Conservation (phyloP, 2,329 filamentous ascomycete species). For the Tolypocladium amazonense region DNA sequence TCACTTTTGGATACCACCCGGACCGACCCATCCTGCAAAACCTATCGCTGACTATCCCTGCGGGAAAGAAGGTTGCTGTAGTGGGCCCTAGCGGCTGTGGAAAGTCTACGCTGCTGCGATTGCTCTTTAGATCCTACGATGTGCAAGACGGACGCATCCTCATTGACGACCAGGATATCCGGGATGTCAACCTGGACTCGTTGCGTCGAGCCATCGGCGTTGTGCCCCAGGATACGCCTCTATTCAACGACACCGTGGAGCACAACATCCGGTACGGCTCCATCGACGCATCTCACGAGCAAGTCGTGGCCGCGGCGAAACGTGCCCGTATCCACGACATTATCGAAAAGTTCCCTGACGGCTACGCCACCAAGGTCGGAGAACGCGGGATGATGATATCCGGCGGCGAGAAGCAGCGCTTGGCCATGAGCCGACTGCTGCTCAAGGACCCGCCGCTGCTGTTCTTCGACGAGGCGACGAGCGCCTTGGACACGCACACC, state of each 20-base stretch:
- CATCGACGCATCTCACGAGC: conserved; percentile 61
- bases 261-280: conserved; percentile 94
- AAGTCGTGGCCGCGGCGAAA: conserved; percentile 67
- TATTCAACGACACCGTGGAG: conserved; percentile 94
- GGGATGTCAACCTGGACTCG: conserved; percentile 70
- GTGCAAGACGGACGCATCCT: conserved; percentile 74
- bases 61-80: conserved; percentile 90
- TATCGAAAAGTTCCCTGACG: conserved; percentile 70
- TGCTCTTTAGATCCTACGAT: conserved; percentile 93
- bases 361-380: conserved; percentile 83
- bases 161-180: conserved; percentile 88
- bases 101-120: conserved; percentile 83
- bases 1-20: conserved; percentile 82
- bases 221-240: conserved; percentile 89
- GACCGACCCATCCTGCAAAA: conserved; percentile 82
- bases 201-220: conserved; percentile 82
- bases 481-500: conserved; percentile 84
- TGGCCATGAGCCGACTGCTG: conserved; percentile 73
- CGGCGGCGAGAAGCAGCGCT: conserved; percentile 83
- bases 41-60: conserved; percentile 78
- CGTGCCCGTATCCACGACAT: conserved; percentile 79
- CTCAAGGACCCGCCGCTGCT: conserved; percentile 83
- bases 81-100: conserved; percentile 94
- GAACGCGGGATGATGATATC: conserved; percentile 96
- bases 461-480: conserved; percentile 94